A percentile compares a stretch with the other conserved stretches of the same genome.
phyloP scores from a whole-genome alignment of 805 yeast genomes.

The Hyphopichia homilentoma region DNA sequence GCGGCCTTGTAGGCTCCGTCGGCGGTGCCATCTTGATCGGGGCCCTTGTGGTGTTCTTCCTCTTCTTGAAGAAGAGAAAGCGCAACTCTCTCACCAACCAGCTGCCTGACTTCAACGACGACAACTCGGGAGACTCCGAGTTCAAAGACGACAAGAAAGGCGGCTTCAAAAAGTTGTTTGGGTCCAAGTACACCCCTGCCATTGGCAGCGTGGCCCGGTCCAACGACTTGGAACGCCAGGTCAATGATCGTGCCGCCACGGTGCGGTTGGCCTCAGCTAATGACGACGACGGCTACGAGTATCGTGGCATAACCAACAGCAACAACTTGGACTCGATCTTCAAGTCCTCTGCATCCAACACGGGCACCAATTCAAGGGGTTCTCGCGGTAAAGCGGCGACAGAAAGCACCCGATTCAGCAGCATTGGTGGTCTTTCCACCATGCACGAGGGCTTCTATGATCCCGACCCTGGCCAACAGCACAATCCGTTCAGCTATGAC shows the following conservation, averaged over 20 bases:
- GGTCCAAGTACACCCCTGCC: constrained; percentile 16
- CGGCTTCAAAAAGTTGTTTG: constrained; percentile 30
- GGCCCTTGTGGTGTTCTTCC: constrained; percentile 29
- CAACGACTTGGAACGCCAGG: constrained; percentile 26
- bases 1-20: constrained; percentile 44
- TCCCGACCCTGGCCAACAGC: not conserved
- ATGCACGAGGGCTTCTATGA: constrained; percentile 16
- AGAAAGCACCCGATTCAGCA: constrained; percentile 20
- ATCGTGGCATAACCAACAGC: constrained; percentile 41
- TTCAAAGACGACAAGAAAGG: constrained; percentile 8
- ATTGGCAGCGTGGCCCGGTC: constrained; percentile 15
- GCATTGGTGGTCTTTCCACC: constrained; percentile 21
- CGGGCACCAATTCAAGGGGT: constrained; percentile 14
- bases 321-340: constrained; percentile 41
- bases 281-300: constrained; percentile 31
- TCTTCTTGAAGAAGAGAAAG: constrained; percentile 31
- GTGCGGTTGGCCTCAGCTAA: constrained; percentile 8
- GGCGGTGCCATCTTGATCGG: constrained; percentile 45
- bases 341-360: constrained; percentile 15
- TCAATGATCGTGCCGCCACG: constrained; percentile 6
- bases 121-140: constrained; percentile 14
- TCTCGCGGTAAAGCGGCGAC: constrained; percentile 6
- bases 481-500: not conserved
- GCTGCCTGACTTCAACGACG: constrained; percentile 41
- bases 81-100: constrained; percentile 31